Base-by-base conservation (phyloP, 352 stramenopile genomes). In the Globisporangium megalacanthum region DNA sequence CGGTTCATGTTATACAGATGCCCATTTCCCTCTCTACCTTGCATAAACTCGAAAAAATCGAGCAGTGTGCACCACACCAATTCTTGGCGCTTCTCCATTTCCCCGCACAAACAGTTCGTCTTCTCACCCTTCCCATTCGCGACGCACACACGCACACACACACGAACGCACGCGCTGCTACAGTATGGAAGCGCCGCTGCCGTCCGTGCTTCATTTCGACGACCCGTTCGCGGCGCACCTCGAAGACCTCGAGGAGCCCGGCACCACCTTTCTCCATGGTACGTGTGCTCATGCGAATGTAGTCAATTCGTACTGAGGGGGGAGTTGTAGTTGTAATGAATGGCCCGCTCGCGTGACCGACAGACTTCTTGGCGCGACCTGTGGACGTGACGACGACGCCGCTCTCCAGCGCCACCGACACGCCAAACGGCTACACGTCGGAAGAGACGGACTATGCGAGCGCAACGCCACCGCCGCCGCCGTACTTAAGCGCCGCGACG, bases 371-470 rank as follows among this genome's bases (percentile, higher is more conserved):
- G 15, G 15, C 60, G 42, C 68, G 52, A 10, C 31, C 64, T 33
- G 41, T 49, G n/a, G 33, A 49, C 47, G 39, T 79, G 41, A 61
- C 67, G 39, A 50, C 60, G 10, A 67, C 62, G 31, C 64, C 64
- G 35, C 56, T 52, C 36, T 63, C 52, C 15, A 65, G 52, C 47
- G 52, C 15, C 36, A 78, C 64, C 37, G 64, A 73, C 60, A 88
- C 81, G 31, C 81, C 79, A 11, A 90, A 83, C 58, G 82, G 82
- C 33, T 94, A 94, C 66, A 94, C 84, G 49, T 90, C 79, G 0
- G 84, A 94, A 61, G 84, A 94, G 60, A 89, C 79, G 33, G 84
- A 91, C 57, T 91, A 94, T 64, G 89, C 84, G 56, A 66, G 81
- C 13, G 54, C 72, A 42, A 88, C 79, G 50, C 50, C 50, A 25